Conservation (phyloP, 108 stramenopile species). For the Cyclotella choctawhatcheeana region DNA sequence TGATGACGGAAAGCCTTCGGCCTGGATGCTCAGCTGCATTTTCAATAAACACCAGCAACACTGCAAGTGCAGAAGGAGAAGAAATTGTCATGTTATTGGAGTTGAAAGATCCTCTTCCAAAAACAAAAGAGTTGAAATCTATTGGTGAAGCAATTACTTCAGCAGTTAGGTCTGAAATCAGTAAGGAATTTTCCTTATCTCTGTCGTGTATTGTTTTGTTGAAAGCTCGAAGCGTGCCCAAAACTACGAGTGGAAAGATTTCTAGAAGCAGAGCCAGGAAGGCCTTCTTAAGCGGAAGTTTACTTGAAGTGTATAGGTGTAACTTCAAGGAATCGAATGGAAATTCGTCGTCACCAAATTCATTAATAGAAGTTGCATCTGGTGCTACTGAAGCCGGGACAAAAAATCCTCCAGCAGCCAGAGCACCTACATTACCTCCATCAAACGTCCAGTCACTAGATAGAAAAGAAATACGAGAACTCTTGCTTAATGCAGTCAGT, state of each 20-base stretch:
- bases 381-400: not conserved
- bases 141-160: constrained; percentile 59
- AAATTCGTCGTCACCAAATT: constrained; percentile 1
- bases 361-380: not conserved
- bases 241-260: constrained; percentile 99
- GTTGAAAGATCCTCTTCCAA: constrained; percentile 71
- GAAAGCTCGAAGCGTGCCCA: constrained; percentile 89
- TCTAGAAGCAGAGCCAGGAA: constrained; percentile 92
- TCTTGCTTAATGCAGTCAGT: constrained; percentile 63
- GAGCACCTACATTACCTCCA: not conserved
- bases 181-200: constrained; percentile 78
- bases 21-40: constrained; percentile 99
- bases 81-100: constrained; percentile 87
- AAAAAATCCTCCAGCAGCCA: not conserved
- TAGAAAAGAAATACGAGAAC: constrained; percentile 61
- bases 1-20: constrained; percentile 61
- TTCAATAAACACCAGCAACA: constrained; percentile 53
- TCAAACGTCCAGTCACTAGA: constrained; percentile 56
- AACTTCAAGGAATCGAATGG: constrained; percentile 33
- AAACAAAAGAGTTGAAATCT: constrained; percentile 21
- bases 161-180: constrained; percentile 64
- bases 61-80: constrained; percentile 54
- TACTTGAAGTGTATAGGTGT: constrained; percentile 71
- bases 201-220: constrained; percentile 82
- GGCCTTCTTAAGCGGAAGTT: constrained; percentile 63